These are phyloP conservation scores for Tolypocladium paradoxum DNA, from an alignment of 2,329 filamentous ascomycete species.

Conservation along the genomic window DNA sequence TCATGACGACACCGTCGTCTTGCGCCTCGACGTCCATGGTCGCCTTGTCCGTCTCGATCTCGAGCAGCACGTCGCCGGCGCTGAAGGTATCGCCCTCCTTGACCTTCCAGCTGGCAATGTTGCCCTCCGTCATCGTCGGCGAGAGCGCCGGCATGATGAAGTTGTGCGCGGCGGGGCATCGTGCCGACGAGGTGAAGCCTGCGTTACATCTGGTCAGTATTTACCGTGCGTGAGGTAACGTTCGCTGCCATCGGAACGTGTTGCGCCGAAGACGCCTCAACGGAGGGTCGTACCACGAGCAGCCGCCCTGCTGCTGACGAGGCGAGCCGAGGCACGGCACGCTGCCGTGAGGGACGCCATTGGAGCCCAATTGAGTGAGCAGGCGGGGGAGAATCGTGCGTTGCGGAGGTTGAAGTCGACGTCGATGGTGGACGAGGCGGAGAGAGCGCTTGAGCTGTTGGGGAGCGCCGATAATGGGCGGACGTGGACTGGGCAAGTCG, in stretches of 20 bases:
- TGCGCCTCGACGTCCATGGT: slow-evolving; percentile 93
- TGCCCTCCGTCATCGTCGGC: slow-evolving; percentile 89
- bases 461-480: slow-evolving; percentile 17
- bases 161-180: slow-evolving; percentile 65
- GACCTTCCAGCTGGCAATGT: slow-evolving; percentile 74
- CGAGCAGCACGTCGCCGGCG: slow-evolving; percentile 76
- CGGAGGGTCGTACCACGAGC: slow-evolving; percentile 42
- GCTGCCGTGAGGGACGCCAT: slow-evolving; percentile 60
- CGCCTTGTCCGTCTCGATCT: slow-evolving; percentile 91
- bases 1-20: slow-evolving; percentile 77
- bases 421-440: slow-evolving; percentile 7
- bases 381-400: slow-evolving; percentile 6
- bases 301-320: slow-evolving; percentile 37
- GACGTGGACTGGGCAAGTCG: slow-evolving; percentile 13
- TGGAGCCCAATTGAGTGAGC: slow-evolving; percentile 15
- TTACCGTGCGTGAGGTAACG: not conserved
- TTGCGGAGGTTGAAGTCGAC: not conserved
- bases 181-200: slow-evolving; percentile 56
- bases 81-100: slow-evolving; percentile 78
- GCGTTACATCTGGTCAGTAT: slow-evolving; percentile 5
- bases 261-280: not conserved
- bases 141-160: slow-evolving; percentile 88
- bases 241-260: too few relatives aligned
- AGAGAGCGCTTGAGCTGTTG: slow-evolving; percentile 23
- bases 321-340: slow-evolving; percentile 52